Evolutionary conservation across 257 asterid species (phyloP).

Genomic region (Solanum sparsipilum): DNA sequence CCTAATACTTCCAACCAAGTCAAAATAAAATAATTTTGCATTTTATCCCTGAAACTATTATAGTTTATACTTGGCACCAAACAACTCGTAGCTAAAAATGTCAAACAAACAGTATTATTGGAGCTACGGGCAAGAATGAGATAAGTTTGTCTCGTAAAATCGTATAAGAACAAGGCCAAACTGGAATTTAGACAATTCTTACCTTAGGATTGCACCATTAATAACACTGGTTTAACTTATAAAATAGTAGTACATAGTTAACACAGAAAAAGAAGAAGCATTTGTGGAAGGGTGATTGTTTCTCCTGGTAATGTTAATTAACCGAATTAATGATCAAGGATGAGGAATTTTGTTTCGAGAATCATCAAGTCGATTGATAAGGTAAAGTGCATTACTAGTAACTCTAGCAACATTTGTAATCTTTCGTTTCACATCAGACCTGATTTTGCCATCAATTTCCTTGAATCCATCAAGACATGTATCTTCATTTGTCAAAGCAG

Average conservation of each 20-base stretch:
- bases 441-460: constrained; percentile 40
- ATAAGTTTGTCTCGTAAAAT: not conserved
- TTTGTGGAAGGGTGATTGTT: not conserved
- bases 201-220: not conserved
- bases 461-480: constrained; percentile 84
- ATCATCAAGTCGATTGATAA: constrained; percentile 50
- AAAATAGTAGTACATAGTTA: not conserved
- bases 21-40: too few species aligned
- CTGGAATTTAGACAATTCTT: not conserved
- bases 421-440: constrained; percentile 52
- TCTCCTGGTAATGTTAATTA: not conserved
- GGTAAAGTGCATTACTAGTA: constrained; percentile 85
- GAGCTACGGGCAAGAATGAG: not conserved
- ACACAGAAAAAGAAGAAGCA: not conserved
- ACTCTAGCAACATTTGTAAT: constrained; percentile 59
- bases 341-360: not conserved
- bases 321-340: not conserved
- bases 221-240: not conserved
- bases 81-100: not conserved
- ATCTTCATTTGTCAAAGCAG: constrained; percentile 81
- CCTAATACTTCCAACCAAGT: fast-evolving
- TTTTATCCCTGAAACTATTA: too few species aligned
- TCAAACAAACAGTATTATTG: not conserved
- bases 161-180: not conserved
- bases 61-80: not conserved